A percentile compares a stretch with the other conserved stretches of the same genome.
Evolutionary conservation across 1,284 basidiomycete genomes (phyloP).

Genomic region (Cryptococcus sp.): DNA sequence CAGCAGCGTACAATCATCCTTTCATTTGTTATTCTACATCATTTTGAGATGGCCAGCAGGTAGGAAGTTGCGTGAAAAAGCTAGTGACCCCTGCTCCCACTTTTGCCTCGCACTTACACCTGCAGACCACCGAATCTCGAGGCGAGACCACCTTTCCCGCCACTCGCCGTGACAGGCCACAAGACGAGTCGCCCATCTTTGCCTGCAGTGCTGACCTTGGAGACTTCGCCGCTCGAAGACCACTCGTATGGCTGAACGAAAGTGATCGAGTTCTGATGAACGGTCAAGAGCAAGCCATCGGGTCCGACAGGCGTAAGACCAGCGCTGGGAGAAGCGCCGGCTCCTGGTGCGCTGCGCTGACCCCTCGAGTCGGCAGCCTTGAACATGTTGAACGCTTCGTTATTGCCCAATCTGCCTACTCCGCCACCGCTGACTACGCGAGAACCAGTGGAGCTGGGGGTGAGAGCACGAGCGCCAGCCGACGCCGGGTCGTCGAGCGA

Average conservation of each 20-base stretch:
- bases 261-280: slow-evolving; percentile 99
- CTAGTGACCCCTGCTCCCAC: no score
- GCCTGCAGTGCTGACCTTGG: slow-evolving; percentile 84
- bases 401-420: slow-evolving; percentile 76
- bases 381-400: slow-evolving; percentile 94
- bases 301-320: slow-evolving; percentile 41
- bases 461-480: slow-evolving; percentile 54
- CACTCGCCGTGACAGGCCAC: slow-evolving; percentile 65
- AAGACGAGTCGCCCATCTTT: slow-evolving; percentile 92
- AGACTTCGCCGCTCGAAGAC: slow-evolving; percentile 63
- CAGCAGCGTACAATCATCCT: no score
- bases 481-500: slow-evolving; percentile 71
- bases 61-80: no score
- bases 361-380: slow-evolving; percentile 88
- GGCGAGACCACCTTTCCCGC: slow-evolving; percentile 25
- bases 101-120: slow-evolving; percentile 15
- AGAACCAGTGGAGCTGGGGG: slow-evolving; percentile 47
- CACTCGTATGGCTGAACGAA: slow-evolving; percentile 75
- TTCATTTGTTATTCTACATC: no score
- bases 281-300: slow-evolving; percentile 72
- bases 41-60: no score
- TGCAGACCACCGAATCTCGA: slow-evolving; percentile 33
- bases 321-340: slow-evolving; percentile 49
- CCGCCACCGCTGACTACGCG: slow-evolving; percentile 46
- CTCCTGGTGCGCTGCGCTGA: slow-evolving; percentile 53